Evolutionary conservation across 148 eudicot species (phyloP).

Genomic region (Mesembryanthemum crystallinum): DNA sequence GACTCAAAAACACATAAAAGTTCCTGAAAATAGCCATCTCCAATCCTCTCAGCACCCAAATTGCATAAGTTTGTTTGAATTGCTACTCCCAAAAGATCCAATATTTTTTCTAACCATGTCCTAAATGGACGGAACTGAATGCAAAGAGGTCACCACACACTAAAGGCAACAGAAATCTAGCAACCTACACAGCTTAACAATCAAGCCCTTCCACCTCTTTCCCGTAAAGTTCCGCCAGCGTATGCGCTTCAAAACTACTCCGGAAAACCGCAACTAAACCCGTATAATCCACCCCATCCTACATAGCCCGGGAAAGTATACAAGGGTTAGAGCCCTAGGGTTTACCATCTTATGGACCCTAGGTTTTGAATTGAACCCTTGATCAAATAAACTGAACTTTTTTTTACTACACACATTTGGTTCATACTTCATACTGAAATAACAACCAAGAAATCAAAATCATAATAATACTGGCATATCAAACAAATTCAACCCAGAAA

Average conservation of each 20-base stretch:
- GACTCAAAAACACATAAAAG: neutral
- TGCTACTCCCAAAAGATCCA: neutral
- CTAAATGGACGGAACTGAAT: neutral
- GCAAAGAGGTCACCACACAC: neutral
- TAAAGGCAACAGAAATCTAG: neutral
- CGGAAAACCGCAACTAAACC: neutral
- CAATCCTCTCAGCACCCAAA: no score
- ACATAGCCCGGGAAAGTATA: neutral
- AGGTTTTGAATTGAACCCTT: neutral
- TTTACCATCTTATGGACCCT: neutral
- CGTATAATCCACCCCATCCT: neutral
- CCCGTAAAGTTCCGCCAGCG: neutral
- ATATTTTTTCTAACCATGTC: neutral
- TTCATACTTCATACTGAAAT: neutral
- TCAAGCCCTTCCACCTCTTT: neutral
- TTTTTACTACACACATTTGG: neutral
- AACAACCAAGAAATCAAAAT: neutral
- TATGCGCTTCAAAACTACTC: no score
- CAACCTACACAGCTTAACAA: neutral
- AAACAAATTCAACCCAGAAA: slow-evolving; percentile 1
- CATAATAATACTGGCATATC: neutral
- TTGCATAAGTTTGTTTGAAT: neutral
- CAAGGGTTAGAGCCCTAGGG: neutral
- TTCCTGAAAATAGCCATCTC: neutral
- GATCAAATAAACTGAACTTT: neutral